Evolutionary conservation across 495 filamentous ascomycete genomes (phyloP), one percentile per base, ranked within the genome.

Genomic region (Aspergillus olivimuriae): DNA sequence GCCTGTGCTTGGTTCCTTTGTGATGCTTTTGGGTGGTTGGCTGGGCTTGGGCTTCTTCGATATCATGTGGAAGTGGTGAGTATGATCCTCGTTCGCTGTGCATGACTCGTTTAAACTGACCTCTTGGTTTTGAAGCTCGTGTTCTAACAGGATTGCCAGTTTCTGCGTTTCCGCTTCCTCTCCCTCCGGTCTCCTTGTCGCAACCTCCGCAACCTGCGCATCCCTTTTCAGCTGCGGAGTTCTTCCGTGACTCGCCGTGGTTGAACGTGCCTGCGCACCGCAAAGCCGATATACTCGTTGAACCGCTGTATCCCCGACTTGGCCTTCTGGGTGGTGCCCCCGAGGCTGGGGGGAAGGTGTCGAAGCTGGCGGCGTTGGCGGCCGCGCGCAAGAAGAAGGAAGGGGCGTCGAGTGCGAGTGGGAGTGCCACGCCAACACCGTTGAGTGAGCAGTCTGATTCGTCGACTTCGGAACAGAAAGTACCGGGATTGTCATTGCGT

Each of bases 161-260:
- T 44, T 52, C 62, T 47, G 56, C 44, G 22, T 69, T 56, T 46
- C 66, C 67, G 45, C 47, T 55, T 38, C 51, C 58, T 26, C 48
- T 19, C 12, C n/a, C 35, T 21, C n/a, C 35, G 17, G 30, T 40
- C 23, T 46, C 10, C 26, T n/a, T 34, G 20, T 26, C 32, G 18
- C 44, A 43, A 46, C 34, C 56, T 14, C 35, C 45, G 41, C 38
- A 48, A 3, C 41, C 42, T 4, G 53, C 58, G 11, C 66, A 63
- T 28, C 65, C n/a, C n/a, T n/a, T 70, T 45, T 67, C 69, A 18
- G 65, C 70, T 10, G 60, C 66, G 16, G 73, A 77, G 19, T 86
- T 91, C 69, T 98, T 95, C 57, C 71, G 68, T 43, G 92, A 94
- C 55, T 80, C 80, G 47, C 88, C 91, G 0, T 98, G 92, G 92